Evolutionary conservation across 768 basidiomycete genomes (phyloP), one percentile per base, ranked within the genome.

Genomic region (Rhizopogon vulgaris): DNA sequence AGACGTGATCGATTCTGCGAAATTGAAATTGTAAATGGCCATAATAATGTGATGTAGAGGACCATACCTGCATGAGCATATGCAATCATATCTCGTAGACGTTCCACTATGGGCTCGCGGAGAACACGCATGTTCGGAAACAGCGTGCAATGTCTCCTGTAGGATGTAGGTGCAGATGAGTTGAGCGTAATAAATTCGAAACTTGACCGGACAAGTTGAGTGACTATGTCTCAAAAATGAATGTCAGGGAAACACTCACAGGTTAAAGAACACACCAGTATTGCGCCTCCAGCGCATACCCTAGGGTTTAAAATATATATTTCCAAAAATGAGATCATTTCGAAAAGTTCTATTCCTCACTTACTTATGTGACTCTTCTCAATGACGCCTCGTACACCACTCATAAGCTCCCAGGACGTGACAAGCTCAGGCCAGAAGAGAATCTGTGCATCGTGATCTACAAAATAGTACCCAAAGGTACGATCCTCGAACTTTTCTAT

Each of bases 391-490:
- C 67, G 63, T 71, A 62, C 32, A 73, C 66, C 18, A 40, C 5
- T 63, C 61, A 72, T 50, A 38, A 78, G 58, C 18, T 61, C 37
- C 1, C 52, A 51, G 2, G 73, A 65, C 3, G 68, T 54, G 32
- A 69, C 73, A 0, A 66, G 52, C 38, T 79, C 71, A 18, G 79
- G 51, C 38, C 52, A 83, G 53, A 80, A 81, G 11, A 80, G 60
- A 10, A 63, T 58, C n/a, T 72, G 71, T 0, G 60, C 61, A 0
- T 57, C 37, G 48, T 80, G 78, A 53, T 78, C 67, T 8, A 71
- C 74, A 43, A 73, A 75, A 55, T 78, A 79, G 58, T 79, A 79
- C 53, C 69, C 53, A 30, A 51, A 54, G 10, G 1, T 3, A 30
- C 30, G 30, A 5, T 22, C 2, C n/a, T 30, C 3, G 1, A 32